Conservation (phyloP, 176 grass and related monocot genomes). For the Triticum dicoccoides region DNA sequence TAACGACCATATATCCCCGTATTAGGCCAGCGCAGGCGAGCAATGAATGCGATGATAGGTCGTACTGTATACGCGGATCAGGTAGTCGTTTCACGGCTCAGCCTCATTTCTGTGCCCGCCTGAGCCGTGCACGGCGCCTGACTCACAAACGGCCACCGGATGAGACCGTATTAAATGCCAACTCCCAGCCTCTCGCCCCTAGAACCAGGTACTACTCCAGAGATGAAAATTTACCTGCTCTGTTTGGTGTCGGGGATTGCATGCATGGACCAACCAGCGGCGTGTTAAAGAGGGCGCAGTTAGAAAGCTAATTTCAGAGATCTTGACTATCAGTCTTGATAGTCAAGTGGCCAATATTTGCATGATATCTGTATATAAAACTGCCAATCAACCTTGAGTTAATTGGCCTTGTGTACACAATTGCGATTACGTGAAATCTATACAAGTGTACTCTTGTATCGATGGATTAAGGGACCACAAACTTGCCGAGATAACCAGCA, state of each 20-base stretch:
- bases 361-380: conserved; percentile 22
- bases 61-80: too few relatives aligned
- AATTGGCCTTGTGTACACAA: not conserved
- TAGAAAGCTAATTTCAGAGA: conserved; percentile 33
- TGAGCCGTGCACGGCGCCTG: too few relatives aligned
- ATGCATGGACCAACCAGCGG: conserved; percentile 37
- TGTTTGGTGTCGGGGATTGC: not conserved
- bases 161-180: too few relatives aligned
- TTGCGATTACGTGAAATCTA: conserved; percentile 23
- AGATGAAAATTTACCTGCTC: conserved; percentile 31
- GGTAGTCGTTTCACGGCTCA: too few relatives aligned
- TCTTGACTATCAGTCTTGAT: conserved; percentile 10
- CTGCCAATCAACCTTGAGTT: conserved; percentile 32
- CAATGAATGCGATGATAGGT: too few relatives aligned
- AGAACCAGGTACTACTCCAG: not conserved
- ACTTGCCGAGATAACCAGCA: conserved; percentile 44
- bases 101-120: too few relatives aligned
- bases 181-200: too few relatives aligned
- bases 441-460: conserved; percentile 31
- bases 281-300: conserved; percentile 6
- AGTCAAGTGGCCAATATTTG: conserved; percentile 35
- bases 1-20: too few relatives aligned
- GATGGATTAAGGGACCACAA: conserved; percentile 32
- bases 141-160: too few relatives aligned
- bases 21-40: too few relatives aligned